Conservation (phyloP, 768 basidiomycete genomes). For the Podaxis carcinomalis region DNA sequence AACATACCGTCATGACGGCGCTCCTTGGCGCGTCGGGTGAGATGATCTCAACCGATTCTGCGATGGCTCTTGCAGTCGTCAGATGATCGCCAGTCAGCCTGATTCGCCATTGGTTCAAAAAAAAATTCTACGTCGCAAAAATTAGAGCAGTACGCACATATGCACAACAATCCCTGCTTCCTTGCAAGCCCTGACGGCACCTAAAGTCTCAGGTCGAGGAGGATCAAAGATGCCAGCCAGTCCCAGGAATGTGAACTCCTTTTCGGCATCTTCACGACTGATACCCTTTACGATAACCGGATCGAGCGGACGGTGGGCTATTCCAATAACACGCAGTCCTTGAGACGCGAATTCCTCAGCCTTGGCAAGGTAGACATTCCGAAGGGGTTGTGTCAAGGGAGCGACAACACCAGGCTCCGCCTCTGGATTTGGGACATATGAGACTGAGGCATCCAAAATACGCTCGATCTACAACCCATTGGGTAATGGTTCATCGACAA, state of each 20-base stretch:
- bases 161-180: conserved; percentile 50
- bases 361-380: conserved; percentile 24
- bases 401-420: conserved; percentile 17
- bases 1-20: conserved; percentile 33
- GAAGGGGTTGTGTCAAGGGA: conserved; percentile 25
- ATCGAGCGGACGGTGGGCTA: conserved; percentile 24
- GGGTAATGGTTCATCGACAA: neutral
- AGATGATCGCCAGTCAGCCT: conserved; percentile 54
- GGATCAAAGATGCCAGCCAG: conserved; percentile 56
- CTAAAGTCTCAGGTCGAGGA: conserved; percentile 48
- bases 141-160: conserved; percentile 22
- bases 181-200: conserved; percentile 46
- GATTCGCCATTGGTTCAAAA: too few species aligned
- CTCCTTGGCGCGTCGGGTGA: conserved; percentile 33
- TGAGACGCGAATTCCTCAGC: conserved; percentile 36
- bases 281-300: conserved; percentile 20
- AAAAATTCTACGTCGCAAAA: too few species aligned
- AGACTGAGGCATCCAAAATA: conserved; percentile 43
- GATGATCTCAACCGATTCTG: conserved; percentile 43
- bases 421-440: conserved; percentile 26
- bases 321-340: conserved; percentile 36
- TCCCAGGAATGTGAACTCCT: conserved; percentile 43
- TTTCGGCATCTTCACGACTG: conserved; percentile 40
- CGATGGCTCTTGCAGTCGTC: conserved; percentile 50
- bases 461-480: conserved; percentile 32